Evolutionary conservation across 2,329 filamentous ascomycete species (phyloP).

Genomic region (Venturiaceae sp.): DNA sequence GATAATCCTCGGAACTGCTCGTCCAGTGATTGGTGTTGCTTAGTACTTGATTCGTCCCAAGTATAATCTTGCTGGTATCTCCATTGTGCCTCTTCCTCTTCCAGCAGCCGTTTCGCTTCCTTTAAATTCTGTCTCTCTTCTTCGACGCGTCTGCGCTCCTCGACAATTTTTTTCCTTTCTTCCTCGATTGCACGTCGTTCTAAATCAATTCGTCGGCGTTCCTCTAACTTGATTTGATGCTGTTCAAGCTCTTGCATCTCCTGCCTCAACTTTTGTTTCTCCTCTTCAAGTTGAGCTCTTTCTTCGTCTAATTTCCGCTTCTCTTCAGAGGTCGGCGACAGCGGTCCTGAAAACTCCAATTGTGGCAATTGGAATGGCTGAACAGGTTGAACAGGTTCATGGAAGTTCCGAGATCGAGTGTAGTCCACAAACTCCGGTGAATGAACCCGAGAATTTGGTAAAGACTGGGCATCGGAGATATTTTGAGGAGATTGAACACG

Average conservation of each 20-base stretch:
- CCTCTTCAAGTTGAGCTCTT: neutral
- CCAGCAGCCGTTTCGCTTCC: neutral
- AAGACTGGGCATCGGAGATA: neutral
- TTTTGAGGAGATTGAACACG: neutral
- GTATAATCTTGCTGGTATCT: no score
- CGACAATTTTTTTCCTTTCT: neutral
- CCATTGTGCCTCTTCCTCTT: neutral
- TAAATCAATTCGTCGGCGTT: neutral
- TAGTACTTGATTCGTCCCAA: neutral
- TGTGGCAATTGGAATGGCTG: neutral
- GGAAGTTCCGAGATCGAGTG: neutral
- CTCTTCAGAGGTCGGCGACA: neutral
- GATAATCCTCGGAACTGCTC: neutral
- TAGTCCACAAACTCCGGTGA: neutral
- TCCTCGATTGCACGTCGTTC: neutral
- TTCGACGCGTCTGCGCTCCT: neutral
- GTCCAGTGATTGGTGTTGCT: neutral
- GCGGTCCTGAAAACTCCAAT: neutral
- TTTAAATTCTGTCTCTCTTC: neutral
- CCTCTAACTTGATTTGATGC: neutral
- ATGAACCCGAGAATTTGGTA: neutral
- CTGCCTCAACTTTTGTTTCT: neutral
- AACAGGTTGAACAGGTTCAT: neutral
- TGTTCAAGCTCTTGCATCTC: neutral
- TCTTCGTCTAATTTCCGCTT: neutral